These are phyloP conservation scores for Cercospora sp. DNA, from an alignment of 2,329 filamentous ascomycete species.

Conservation along the genomic window DNA sequence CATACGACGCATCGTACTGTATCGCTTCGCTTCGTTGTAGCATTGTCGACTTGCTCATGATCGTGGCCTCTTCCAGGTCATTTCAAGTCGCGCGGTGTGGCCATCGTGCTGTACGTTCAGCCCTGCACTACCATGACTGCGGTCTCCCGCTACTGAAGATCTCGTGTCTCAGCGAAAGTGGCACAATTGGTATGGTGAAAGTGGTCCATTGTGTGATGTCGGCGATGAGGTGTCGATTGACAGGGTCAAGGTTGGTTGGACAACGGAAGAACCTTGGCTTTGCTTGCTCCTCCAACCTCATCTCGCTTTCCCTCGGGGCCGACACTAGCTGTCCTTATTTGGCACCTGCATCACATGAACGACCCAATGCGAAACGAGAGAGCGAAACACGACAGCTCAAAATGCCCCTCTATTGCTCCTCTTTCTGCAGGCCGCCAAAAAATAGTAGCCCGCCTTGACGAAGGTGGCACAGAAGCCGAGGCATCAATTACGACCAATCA, in stretches of 20 bases:
- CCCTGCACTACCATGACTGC: background rate
- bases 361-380: slow-evolving; percentile 6
- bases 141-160: background rate
- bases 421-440: slow-evolving; percentile 1
- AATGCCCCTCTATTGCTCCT: slow-evolving; percentile 12
- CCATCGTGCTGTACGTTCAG: background rate
- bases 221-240: background rate
- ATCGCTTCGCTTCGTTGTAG: background rate
- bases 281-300: background rate
- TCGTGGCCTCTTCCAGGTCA: background rate
- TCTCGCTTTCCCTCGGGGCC: background rate
- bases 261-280: background rate
- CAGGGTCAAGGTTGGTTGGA: background rate
- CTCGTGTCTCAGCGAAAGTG: background rate
- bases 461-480: slow-evolving; percentile 7
- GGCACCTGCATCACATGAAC: background rate
- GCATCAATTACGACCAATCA: slow-evolving; percentile 3
- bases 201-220: background rate
- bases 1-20: background rate
- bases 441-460: background rate
- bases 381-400: slow-evolving; percentile 8
- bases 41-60: background rate
- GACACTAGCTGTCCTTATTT: background rate
- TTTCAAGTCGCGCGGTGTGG: background rate
- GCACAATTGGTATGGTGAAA: background rate